These are phyloP conservation scores for Trametes elegans DNA, from an alignment of 768 basidiomycete genomes.

Conservation along the genomic window DNA sequence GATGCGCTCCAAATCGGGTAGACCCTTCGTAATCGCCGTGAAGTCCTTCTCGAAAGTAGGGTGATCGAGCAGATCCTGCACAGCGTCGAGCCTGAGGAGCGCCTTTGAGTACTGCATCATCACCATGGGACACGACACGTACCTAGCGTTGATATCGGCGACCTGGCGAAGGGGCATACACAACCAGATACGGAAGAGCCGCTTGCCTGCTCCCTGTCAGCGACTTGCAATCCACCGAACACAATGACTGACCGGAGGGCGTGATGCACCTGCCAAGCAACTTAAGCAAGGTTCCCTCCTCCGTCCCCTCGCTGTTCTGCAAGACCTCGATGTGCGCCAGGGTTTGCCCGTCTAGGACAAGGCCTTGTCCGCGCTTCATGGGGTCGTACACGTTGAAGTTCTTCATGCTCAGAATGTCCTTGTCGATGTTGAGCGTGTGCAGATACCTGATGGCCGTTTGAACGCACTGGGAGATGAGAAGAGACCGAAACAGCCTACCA, in stretches of 20 bases:
- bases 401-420: conserved; percentile 91
- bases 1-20: conserved; percentile 92
- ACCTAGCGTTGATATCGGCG: conserved; percentile 87
- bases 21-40: conserved; percentile 67
- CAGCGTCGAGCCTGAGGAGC: conserved; percentile 78
- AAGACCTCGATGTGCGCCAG: conserved; percentile 93
- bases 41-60: conserved; percentile 77
- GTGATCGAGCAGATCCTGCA: conserved; percentile 84
- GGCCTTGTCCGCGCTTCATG: conserved; percentile 81
- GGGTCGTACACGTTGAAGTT: conserved; percentile 99
- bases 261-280: conserved; percentile 83
- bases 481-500: conserved; percentile 51
- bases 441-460: conserved; percentile 77
- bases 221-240: not conserved
- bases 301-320: conserved; percentile 90
- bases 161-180: conserved; percentile 86
- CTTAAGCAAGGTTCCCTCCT: conserved; percentile 85
- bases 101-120: not conserved
- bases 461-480: conserved; percentile 15
- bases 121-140: conserved; percentile 10
- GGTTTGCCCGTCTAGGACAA: conserved; percentile 92
- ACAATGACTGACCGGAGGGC: conserved; percentile 69
- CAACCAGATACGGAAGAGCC: conserved; percentile 95
- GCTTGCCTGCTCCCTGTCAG: conserved; percentile 59
- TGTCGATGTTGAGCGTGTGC: conserved; percentile 91